Evolutionary conservation across 2,329 filamentous ascomycete species (phyloP), one percentile per base, ranked within the genome.

Genomic region (Parastagonospora avenae): DNA sequence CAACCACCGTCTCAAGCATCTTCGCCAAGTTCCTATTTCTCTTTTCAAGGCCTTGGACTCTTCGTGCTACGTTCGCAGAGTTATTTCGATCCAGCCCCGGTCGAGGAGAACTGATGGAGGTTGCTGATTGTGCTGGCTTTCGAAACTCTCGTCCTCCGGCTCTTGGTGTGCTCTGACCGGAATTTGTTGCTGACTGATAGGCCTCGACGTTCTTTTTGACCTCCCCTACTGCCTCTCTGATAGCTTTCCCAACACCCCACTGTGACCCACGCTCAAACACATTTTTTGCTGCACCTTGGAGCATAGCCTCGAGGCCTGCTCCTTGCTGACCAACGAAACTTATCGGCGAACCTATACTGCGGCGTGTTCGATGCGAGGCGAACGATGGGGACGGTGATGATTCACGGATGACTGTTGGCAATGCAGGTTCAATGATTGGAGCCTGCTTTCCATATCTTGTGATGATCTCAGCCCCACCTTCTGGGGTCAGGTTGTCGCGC

Each of bases 191-290:
- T 10, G 64, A 57, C 56, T 90, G 87, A 29, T 88, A 79, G 28
- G 82, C 82, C 63, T 88, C 83, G 59, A 92, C 84, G 59, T 91
- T 92, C 63, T 89, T 88, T 52, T 84, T 84, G 42, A 93, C 88
- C 72, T 95, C 91, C 8, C 86, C 87, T 66, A 94, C 83, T 14
- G 90, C 90, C 60, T 90, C 89, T n/a, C 90, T 83, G 6, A 94
- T 85, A 0, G 87, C 89, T 70, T 89, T 88, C 66, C 91, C 92
- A 48, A 94, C 88, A 6, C 89, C 89, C 55, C 92, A 85, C 64
- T 85, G 88, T 71, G 92, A 89, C 45, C 90, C 83, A 29, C 85
- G 82, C 62, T 90, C 86, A 30, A 91, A 78, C 12, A 93, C 85
- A 45, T 85, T 86, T 66, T 88, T 90, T 15, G 90, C 89, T 3